These are phyloP conservation scores for Bassia scoparia DNA, from an alignment of 148 eudicot species.

Conservation along the genomic window DNA sequence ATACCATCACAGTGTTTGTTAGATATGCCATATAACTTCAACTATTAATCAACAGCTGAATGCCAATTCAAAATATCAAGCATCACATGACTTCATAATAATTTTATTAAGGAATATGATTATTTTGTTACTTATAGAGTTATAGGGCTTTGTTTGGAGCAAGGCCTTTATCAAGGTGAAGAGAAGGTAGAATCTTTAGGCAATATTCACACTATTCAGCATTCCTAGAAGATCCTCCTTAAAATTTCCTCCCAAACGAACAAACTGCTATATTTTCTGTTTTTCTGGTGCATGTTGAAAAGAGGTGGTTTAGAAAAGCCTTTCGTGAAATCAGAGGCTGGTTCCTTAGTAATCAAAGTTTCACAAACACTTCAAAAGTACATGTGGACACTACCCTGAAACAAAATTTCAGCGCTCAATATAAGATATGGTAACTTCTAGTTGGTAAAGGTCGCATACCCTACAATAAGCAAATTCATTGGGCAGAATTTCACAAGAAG, in stretches of 20 bases:
- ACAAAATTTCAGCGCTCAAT: too few relatives aligned
- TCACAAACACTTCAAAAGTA: not conserved
- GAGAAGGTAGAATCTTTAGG: not conserved
- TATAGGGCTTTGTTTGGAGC: not conserved
- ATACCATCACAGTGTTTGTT: slow-evolving; percentile 4
- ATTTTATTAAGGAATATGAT: too few relatives aligned
- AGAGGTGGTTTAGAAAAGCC: not conserved
- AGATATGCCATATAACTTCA: not conserved
- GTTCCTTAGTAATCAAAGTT: not conserved
- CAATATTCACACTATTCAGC: not conserved
- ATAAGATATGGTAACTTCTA: too few relatives aligned
- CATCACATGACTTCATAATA: not conserved
- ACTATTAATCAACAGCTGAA: not conserved
- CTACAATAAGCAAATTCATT: not conserved
- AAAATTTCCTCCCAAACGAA: not conserved
- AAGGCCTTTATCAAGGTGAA: not conserved
- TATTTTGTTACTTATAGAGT: not conserved
- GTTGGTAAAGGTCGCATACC: not conserved
- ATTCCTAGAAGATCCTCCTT: not conserved
- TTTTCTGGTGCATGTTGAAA: not conserved
- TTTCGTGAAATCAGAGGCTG: not conserved
- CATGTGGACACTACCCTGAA: not conserved
- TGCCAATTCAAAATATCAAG: not conserved
- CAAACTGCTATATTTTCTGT: not conserved
- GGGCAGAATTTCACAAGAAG: not conserved